Percentiles rank a stretch among this genome's conserved stretches.
phyloP scores from a whole-genome alignment of 495 filamentous ascomycete genomes.

The Cercophora scortea region DNA sequence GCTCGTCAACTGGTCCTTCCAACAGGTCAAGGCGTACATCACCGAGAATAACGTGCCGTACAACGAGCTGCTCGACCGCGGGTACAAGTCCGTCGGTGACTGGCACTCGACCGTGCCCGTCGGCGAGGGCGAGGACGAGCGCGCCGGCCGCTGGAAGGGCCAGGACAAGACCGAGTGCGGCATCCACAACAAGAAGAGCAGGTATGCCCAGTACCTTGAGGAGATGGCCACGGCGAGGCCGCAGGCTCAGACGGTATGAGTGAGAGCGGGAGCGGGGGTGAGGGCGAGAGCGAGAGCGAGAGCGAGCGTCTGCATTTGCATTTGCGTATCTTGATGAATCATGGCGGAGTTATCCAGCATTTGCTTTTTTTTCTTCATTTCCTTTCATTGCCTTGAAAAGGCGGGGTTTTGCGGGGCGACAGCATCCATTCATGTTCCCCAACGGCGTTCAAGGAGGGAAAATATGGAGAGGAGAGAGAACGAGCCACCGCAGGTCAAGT shows the following conservation, averaged over 20 bases:
- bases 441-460: too few species aligned
- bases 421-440: too few species aligned
- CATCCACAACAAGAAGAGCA: slow-evolving; percentile 92
- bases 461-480: too few species aligned
- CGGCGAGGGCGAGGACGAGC: slow-evolving; percentile 85
- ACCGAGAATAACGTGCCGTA: slow-evolving; percentile 82
- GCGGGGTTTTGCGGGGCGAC: too few species aligned
- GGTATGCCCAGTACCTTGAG: slow-evolving; percentile 77
- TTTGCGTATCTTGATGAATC: too few species aligned
- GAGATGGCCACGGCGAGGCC: slow-evolving; percentile 55
- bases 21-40: slow-evolving; percentile 82
- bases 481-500: too few species aligned
- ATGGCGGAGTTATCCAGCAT: background rate
- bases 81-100: slow-evolving; percentile 96
- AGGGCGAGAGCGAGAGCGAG: too few species aligned
- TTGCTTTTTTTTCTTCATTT: background rate
- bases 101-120: slow-evolving; percentile 96
- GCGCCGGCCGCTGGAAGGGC: slow-evolving; percentile 96
- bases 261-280: background rate
- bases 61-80: slow-evolving; percentile 80
- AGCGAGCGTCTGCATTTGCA: too few species aligned
- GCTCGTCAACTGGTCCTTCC: slow-evolving; percentile 91
- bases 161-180: slow-evolving; percentile 93
- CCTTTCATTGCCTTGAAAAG: background rate
- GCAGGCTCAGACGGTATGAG: background rate